Base-by-base conservation (phyloP, 2,329 filamentous ascomycete species). In the Penicillium capsulatum region DNA sequence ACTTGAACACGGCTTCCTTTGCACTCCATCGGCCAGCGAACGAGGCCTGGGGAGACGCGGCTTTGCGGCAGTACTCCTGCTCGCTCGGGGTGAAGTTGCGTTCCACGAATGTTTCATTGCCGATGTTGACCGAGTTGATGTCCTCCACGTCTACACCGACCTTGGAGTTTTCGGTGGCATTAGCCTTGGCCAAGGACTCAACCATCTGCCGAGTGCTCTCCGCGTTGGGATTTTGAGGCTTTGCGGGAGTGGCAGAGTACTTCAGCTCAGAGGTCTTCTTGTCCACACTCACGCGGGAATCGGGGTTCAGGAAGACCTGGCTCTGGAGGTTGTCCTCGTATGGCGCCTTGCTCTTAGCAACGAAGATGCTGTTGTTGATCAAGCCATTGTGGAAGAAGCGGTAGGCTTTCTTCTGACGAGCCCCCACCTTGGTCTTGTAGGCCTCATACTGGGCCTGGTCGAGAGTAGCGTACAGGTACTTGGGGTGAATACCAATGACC, bases 1-100 rank as follows among this genome's bases (percentile, higher is more conserved):
- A 89, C 79, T 98, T 98, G 77, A 98, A 98, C 1, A 98, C 90
- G 17, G 92, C 92, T 38, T 98, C 92, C 74, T 98, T 98, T 24
- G 92, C 92, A 58, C 84, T 91, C 92, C 92, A 98, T 54, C 89
- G 82, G 34, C 92, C 92, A 4, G 91, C 88, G 68, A 96, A 98
- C 36, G 88, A 94, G 51, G 90, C 86, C 61, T 88, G 87, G 1
- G 89, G 86, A 60, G 79, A 83, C 4, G 88, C 72, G 11, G 87
- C 83, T 59, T 83, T 80, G 49, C 76, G 76, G 74, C 94, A 98
- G 73, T 98, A 97, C 19, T 78, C 76, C 55, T 90, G 85, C 70
- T 98, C 92, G 34, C 75, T 72, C 11, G 74, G 67, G 0, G 92
- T 97, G 68, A 98, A 98, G 72, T 98, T 98, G 55, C 92, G 85